Conservation (phyloP, 345 rosid species). For the Barbarea vulgaris region DNA sequence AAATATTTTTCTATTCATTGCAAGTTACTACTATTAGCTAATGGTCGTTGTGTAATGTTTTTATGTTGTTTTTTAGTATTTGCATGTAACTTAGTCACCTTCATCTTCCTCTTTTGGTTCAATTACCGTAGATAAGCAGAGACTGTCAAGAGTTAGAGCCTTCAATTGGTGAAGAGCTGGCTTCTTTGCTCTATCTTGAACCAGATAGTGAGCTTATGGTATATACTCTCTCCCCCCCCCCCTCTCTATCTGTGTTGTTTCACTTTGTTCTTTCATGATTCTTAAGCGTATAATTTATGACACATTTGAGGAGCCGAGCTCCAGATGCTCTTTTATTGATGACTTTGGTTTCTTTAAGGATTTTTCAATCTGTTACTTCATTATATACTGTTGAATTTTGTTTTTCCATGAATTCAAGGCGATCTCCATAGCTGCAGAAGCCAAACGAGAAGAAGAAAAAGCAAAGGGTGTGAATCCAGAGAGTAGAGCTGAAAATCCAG, state of each 20-base stretch:
- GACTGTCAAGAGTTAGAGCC: conserved; percentile 98
- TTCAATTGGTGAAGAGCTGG: conserved; percentile 92
- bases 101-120: conserved; percentile 33
- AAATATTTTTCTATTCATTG: background rate
- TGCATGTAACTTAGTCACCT: conserved; percentile 10
- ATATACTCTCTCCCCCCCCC: conserved; percentile 30
- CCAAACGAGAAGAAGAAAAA: conserved; percentile 95
- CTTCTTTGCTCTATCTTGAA: conserved; percentile 88
- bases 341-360: conserved; percentile 7
- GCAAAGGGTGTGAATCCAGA: conserved; percentile 94
- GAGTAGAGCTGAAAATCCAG: conserved; percentile 78
- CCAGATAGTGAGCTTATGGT: conserved; percentile 99
- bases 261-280: background rate
- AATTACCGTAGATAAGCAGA: conserved; percentile 81
- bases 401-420: conserved; percentile 43
- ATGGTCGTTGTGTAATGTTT: conserved; percentile 24
- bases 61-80: background rate
- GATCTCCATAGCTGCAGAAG: conserved; percentile 82
- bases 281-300: conserved; percentile 1
- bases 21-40: conserved; percentile 11
- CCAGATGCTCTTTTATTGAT: background rate
- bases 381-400: background rate
- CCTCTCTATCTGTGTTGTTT: conserved; percentile 4
- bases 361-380: conserved; percentile 3
- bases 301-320: conserved; percentile 14